These are phyloP conservation scores for Phylloboletellus chloephorus DNA, from an alignment of 1,284 basidiomycete species.

Conservation along the genomic window DNA sequence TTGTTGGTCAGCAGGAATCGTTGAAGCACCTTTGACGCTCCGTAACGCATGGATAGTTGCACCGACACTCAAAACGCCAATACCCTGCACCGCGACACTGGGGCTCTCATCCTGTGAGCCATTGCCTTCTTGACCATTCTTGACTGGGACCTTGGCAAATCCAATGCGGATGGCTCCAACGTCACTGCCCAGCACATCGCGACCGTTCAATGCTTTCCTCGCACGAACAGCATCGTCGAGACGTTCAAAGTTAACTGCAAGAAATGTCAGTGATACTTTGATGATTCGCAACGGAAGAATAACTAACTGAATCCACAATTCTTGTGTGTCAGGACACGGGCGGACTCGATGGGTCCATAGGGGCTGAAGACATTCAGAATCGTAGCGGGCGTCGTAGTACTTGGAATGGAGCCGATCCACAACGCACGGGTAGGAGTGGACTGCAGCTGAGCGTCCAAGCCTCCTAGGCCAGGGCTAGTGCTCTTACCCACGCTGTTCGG, in stretches of 20 bases:
- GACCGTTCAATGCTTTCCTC: slow-evolving; percentile 89
- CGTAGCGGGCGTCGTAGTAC: slow-evolving; percentile 87
- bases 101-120: slow-evolving; percentile 56
- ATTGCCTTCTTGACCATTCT: slow-evolving; percentile 67
- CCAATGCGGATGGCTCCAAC: slow-evolving; percentile 95
- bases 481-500: slow-evolving; percentile 53
- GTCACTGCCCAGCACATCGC: slow-evolving; percentile 92
- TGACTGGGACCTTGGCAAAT: slow-evolving; percentile 92
- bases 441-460: slow-evolving; percentile 77
- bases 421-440: slow-evolving; percentile 87
- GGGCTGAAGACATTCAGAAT: slow-evolving; percentile 92
- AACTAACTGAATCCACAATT: slow-evolving; percentile 88
- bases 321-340: slow-evolving; percentile 92
- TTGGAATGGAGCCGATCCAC: slow-evolving; percentile 95
- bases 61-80: slow-evolving; percentile 76
- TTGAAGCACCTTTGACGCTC: slow-evolving; percentile 79
- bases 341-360: slow-evolving; percentile 95
- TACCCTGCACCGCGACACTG: slow-evolving; percentile 65
- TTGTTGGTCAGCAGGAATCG: slow-evolving; percentile 87
- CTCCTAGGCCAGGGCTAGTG: slow-evolving; percentile 46
- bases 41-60: slow-evolving; percentile 82
- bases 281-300: slow-evolving; percentile 1
- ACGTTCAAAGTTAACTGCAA: slow-evolving; percentile 89
- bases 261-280: slow-evolving; percentile 6
- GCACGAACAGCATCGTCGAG: slow-evolving; percentile 94